These are phyloP conservation scores for Warburgia ugandensis DNA, from an alignment of 164 flowering plant species.

Conservation along the genomic window DNA sequence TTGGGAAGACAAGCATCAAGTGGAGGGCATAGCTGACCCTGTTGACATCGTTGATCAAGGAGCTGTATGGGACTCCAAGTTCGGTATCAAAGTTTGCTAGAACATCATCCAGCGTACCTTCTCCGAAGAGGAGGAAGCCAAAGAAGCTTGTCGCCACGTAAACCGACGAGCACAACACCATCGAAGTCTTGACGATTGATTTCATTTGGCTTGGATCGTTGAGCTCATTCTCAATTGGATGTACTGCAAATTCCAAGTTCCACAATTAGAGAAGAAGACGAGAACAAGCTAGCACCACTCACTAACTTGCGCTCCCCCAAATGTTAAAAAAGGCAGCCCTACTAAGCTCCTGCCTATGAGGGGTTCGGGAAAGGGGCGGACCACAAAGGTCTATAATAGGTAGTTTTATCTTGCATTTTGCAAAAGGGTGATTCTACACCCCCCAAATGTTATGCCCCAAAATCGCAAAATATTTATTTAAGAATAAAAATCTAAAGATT, in stretches of 20 bases:
- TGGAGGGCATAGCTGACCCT: constrained; percentile 84
- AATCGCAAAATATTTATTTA: too few species aligned
- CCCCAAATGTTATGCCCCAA: too few species aligned
- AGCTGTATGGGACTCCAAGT: constrained; percentile 25
- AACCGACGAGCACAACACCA: constrained; percentile 53
- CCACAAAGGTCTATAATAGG: too few species aligned
- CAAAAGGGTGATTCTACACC: too few species aligned
- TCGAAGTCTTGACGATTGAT: constrained; percentile 51
- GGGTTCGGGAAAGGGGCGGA: too few species aligned
- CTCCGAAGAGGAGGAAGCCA: constrained; percentile 85
- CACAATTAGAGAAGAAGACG: too few species aligned
- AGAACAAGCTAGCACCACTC: neutral
- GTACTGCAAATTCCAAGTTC: too few species aligned
- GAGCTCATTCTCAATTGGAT: constrained; percentile 71
- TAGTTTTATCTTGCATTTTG: too few species aligned
- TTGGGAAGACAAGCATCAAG: constrained; percentile 78
- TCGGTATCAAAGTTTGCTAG: constrained; percentile 66
- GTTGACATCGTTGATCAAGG: constrained; percentile 51
- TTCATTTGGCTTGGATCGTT: constrained; percentile 48
- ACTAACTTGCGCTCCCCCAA: neutral
- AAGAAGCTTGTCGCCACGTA: constrained; percentile 65
- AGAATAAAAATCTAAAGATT: too few species aligned
- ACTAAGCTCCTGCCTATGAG: too few species aligned
- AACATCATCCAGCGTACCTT: constrained; percentile 58
- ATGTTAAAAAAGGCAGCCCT: too few species aligned